phyloP scores from a whole-genome alignment of 805 yeast genomes.

The Saccharomyces kudriavzevii region DNA sequence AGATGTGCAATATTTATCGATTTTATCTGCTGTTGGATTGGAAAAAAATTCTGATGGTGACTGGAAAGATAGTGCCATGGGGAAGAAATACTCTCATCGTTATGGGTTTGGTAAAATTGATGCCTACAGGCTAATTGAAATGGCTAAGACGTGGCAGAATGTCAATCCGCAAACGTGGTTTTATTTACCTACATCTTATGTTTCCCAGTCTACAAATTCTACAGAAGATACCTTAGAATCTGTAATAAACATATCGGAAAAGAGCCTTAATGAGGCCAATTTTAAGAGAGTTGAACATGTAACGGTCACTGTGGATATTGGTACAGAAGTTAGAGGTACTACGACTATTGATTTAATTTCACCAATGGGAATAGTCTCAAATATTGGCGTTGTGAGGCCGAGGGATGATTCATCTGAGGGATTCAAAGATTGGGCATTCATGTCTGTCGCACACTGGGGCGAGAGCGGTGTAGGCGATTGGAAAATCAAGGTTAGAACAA shows the following conservation, averaged over 20 bases:
- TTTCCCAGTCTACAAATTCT: conserved; percentile 23
- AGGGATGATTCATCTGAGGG: conserved; percentile 52
- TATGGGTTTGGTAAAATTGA: conserved; percentile 93
- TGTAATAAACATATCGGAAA: conserved; percentile 38
- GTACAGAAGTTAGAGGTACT: conserved; percentile 58
- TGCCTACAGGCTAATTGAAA: conserved; percentile 62
- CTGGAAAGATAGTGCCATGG: conserved; percentile 66
- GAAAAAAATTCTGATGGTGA: conserved; percentile 56
- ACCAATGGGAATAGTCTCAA: conserved; percentile 68
- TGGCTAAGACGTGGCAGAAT: conserved; percentile 67
- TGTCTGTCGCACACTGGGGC: conserved; percentile 99
- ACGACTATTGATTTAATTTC: conserved; percentile 58
- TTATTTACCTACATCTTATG: conserved; percentile 39
- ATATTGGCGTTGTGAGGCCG: conserved; percentile 60
- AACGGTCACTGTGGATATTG: conserved; percentile 68
- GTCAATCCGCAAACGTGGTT: conserved; percentile 92
- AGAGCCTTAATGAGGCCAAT: conserved; percentile 47
- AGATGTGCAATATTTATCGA: conserved; percentile 80
- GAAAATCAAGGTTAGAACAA: conserved; percentile 58
- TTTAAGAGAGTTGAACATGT: conserved; percentile 77
- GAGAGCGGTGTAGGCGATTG: conserved; percentile 85
- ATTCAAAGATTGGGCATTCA: conserved; percentile 78
- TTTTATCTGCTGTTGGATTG: conserved; percentile 43
- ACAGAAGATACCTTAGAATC: conserved; percentile 28
- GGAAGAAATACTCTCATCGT: conserved; percentile 67